phyloP scores from a whole-genome alignment of 2,329 filamentous ascomycete genomes.

The Fusarium sp. region DNA sequence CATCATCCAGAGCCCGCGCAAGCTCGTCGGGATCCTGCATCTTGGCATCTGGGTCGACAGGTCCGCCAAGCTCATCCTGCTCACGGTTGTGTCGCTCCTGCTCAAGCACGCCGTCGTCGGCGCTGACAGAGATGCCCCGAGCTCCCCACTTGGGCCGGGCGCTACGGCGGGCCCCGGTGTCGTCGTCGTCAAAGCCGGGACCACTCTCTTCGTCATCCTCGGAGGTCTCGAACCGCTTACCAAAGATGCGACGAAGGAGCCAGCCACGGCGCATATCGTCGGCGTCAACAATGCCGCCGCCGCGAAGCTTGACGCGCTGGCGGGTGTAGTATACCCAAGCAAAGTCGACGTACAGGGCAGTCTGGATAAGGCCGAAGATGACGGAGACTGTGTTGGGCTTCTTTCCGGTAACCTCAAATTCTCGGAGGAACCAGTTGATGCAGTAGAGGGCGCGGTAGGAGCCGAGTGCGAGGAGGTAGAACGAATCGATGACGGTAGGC shows the following conservation, averaged over 20 bases:
- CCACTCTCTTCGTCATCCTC: constrained; percentile 72
- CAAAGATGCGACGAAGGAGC: constrained; percentile 83
- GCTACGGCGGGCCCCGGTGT: constrained; percentile 45
- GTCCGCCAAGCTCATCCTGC: constrained; percentile 59
- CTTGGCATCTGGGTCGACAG: constrained; percentile 71
- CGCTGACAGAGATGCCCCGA: constrained; percentile 74
- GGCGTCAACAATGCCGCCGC: constrained; percentile 86
- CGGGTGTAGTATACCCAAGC: constrained; percentile 97
- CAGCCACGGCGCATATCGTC: constrained; percentile 90
- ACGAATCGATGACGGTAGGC: constrained; percentile 96
- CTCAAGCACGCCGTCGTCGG: constrained; percentile 70
- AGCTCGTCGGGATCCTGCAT: constrained; percentile 77
- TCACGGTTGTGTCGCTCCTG: constrained; percentile 61
- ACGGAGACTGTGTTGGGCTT: constrained; percentile 79
- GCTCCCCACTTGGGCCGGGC: constrained; percentile 70
- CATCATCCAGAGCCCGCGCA: constrained; percentile 68
- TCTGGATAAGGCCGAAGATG: constrained; percentile 90
- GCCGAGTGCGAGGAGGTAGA: constrained; percentile 89
- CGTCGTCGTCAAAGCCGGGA: constrained; percentile 58
- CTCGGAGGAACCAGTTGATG: constrained; percentile 87
- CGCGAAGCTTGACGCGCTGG: constrained; percentile 92
- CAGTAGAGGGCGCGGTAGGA: constrained; percentile 91
- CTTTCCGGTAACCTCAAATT: constrained; percentile 67
- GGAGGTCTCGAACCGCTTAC: constrained; percentile 65
- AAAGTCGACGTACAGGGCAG: constrained; percentile 90